Conservation (phyloP, 495 filamentous ascomycete genomes). For the Xylaria bambusicola region DNA sequence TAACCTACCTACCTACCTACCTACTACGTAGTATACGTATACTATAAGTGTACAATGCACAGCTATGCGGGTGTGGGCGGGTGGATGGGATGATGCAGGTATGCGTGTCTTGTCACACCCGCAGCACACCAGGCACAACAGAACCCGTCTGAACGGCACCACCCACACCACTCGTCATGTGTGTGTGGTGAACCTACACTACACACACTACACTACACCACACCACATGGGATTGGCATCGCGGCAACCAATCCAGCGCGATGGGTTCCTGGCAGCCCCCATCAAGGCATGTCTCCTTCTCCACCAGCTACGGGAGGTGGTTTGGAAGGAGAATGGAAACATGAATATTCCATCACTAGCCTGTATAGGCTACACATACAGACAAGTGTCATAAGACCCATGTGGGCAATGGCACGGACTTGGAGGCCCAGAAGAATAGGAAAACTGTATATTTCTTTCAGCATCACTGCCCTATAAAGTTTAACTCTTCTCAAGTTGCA, state of each 20-base stretch:
- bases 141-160: slow-evolving; percentile 19
- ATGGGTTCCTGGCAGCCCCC: background rate
- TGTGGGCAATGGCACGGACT: background rate
- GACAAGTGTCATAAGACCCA: no score
- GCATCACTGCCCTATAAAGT: slow-evolving; percentile 10
- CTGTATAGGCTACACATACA: no score
- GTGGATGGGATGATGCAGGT: slow-evolving; percentile 2
- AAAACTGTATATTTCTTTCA: slow-evolving; percentile 14
- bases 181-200: background rate
- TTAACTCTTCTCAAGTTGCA: slow-evolving; percentile 17
- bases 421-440: background rate
- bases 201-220: background rate
- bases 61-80: slow-evolving; percentile 15
- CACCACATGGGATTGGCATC: slow-evolving; percentile 2
- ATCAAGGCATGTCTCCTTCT: background rate
- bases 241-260: background rate
- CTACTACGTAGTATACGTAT: no score
- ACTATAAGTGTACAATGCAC: slow-evolving; percentile 10
- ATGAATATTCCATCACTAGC: no score
- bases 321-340: no score
- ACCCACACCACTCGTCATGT: slow-evolving; percentile 19
- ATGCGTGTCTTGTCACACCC: slow-evolving; percentile 20
- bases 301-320: background rate
- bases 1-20: no score
- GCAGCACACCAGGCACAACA: slow-evolving; percentile 13